Percentiles rank a stretch among this genome's conserved stretches.
Evolutionary conservation across 352 stramenopile genomes (phyloP).

Genomic region (Pythium dissimile): DNA sequence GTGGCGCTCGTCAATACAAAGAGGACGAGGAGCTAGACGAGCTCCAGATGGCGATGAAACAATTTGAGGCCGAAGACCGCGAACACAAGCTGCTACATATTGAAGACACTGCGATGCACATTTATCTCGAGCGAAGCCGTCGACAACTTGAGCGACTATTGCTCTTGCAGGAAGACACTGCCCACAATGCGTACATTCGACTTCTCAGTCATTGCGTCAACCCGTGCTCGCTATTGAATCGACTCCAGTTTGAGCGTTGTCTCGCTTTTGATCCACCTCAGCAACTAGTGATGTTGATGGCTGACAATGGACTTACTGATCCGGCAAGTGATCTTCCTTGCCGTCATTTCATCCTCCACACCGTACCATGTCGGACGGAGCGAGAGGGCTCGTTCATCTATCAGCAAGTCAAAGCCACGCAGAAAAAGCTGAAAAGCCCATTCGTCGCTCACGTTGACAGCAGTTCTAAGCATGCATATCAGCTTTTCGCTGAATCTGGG

Average conservation of each 20-base stretch:
- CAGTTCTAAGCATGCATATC: conserved; percentile 48
- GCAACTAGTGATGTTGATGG: conserved; percentile 34
- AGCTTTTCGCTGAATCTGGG: conserved; percentile 57
- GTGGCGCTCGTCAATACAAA: not conserved
- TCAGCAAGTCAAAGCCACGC: conserved; percentile 30
- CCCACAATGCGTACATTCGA: conserved; percentile 43
- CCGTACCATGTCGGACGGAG: conserved; percentile 40
- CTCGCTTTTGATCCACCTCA: conserved; percentile 36
- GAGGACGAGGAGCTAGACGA: conserved; percentile 15
- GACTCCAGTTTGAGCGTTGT: conserved; percentile 47
- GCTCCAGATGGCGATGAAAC: conserved; percentile 24
- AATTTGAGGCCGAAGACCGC: conserved; percentile 43
- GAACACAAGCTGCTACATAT: conserved; percentile 39
- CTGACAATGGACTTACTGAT: conserved; percentile 19
- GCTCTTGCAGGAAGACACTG: conserved; percentile 44
- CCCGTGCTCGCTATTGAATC: conserved; percentile 37
- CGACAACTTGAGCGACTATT: conserved; percentile 37
- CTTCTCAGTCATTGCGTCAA: conserved; percentile 55
- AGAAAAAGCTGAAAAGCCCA: conserved; percentile 34
- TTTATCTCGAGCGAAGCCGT: conserved; percentile 45
- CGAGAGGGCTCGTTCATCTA: conserved; percentile 35
- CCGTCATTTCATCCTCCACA: conserved; percentile 35
- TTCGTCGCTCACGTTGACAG: conserved; percentile 34
- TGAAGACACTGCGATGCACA: conserved; percentile 43
- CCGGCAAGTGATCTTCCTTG: not conserved